Evolutionary conservation across 495 filamentous ascomycete species (phyloP).

Genomic region (Niebla homalea): DNA sequence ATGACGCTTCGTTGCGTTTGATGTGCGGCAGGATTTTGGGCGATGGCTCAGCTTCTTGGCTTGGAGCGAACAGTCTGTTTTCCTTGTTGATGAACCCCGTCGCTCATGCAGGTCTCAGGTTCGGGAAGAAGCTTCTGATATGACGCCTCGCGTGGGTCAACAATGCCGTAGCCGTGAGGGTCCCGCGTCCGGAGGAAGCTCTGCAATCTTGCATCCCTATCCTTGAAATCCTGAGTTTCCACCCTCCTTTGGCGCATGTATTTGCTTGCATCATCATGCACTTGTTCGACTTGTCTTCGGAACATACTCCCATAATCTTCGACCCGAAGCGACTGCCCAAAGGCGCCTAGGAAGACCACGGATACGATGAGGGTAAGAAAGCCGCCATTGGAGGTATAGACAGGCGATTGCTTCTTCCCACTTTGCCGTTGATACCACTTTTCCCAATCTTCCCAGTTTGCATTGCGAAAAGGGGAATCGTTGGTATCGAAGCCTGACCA

Average conservation of each 20-base stretch:
- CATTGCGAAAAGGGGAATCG: conserved; percentile 57
- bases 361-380: conserved; percentile 58
- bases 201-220: conserved; percentile 51
- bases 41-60: no score
- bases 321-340: conserved; percentile 55
- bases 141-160: conserved; percentile 1
- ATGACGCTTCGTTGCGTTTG: no score
- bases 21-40: no score
- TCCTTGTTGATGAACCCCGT: conserved; percentile 1
- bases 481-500: conserved; percentile 19
- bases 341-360: conserved; percentile 50
- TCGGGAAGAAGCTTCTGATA: conserved; percentile 8
- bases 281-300: conserved; percentile 46
- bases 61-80: neutral
- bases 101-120: conserved; percentile 11
- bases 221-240: conserved; percentile 31
- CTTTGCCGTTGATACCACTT: conserved; percentile 53
- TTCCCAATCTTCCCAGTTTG: conserved; percentile 99
- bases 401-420: conserved; percentile 35
- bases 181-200: conserved; percentile 62
- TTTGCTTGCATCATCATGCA: conserved; percentile 48
- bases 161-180: conserved; percentile 30
- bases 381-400: conserved; percentile 58
- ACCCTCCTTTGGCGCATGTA: conserved; percentile 45
- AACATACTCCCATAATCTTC: conserved; percentile 40